Percentiles rank a stretch among this genome's conserved stretches.
Conservation (phyloP, 345 rosid species). For the Gossypium herbaceum region DNA sequence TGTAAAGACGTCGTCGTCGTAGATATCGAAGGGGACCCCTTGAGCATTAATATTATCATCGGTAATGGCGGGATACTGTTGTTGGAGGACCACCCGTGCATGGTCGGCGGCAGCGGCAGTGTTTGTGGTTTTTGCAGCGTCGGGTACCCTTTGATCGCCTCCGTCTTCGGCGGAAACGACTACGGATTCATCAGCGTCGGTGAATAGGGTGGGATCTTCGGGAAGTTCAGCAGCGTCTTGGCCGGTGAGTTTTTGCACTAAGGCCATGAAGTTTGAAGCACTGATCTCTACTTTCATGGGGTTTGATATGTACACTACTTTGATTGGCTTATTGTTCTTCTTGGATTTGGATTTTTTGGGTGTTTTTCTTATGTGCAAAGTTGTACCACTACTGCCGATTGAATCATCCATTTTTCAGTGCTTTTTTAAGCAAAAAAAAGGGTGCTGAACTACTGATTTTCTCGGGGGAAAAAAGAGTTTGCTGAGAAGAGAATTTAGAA, state of each 20-base stretch:
- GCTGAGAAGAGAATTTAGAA: neutral
- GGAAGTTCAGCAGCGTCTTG: constrained; percentile 25
- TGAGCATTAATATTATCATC: neutral
- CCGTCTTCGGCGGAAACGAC: neutral
- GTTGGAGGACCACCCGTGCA: constrained; percentile 2
- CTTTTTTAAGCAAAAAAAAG: neutral
- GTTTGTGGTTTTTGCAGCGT: neutral
- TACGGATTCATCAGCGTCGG: neutral
- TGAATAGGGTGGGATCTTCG: constrained; percentile 13
- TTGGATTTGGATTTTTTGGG: constrained; percentile 19
- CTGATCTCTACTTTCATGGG: constrained; percentile 30
- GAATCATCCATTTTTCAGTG: neutral
- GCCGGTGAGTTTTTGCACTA: constrained; percentile 34
- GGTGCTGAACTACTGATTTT: neutral
- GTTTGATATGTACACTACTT: constrained; percentile 34
- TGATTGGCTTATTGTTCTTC: constrained; percentile 19
- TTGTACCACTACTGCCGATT: neutral
- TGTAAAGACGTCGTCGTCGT: constrained; percentile 4
- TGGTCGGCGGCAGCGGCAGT: neutral
- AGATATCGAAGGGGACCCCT: neutral
- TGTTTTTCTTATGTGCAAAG: constrained; percentile 12
- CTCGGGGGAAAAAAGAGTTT: neutral
- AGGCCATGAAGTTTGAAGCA: constrained; percentile 28
- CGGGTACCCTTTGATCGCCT: constrained; percentile 1
- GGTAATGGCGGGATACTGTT: neutral